Evolutionary conservation across 192 early-diverging fungal species (phyloP), one percentile per base, ranked within the genome.

Genomic region (Dimargaris xerosporica): DNA sequence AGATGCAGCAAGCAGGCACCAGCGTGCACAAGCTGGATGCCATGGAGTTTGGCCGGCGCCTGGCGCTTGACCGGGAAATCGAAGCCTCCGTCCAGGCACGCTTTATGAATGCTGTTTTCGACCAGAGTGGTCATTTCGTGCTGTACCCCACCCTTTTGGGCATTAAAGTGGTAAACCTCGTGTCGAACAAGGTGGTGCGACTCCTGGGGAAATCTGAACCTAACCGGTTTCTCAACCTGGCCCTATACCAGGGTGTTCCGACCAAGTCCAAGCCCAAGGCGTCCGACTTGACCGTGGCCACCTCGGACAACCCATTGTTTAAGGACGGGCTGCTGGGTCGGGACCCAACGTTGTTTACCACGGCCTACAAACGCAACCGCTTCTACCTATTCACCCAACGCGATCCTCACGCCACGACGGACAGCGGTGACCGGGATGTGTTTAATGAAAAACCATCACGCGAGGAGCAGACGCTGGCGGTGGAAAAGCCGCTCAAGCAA

Each of bases 371-470:
- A 55, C 74, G 85, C 19, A 98, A 96, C 61, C 81, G 96, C 54
- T 98, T 98, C 63, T 98, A 86, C 74, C 86, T 94, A 78, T 91
- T 96, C 67, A 90, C 93, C 0, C 74, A 73, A 16, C 80, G 90
- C 16, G 93, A 96, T 62, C 91, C 94, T 1, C 87, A 77, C 50
- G 69, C 31, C 47, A 71, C 11, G 71, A 66, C 9, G 73, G 78
- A 39, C 83, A 59, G 81, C 44, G 76, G 74, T 19, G 80, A 88
- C 43, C 82, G 96, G 51, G 96, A 98, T 76, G 83, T 96, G 42
- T 98, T 94, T 67, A 98, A 98, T 75, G 96, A 98, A 65, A 93
- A 93, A 66, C 96, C 96, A 0, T 89, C 93, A 0, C 78, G 89
- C 31, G 93, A 96, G 67, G 96, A 98, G 73, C 93, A 93, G 58